phyloP scores from a whole-genome alignment of 2,329 filamentous ascomycete species.

The Claviceps purpurea region DNA sequence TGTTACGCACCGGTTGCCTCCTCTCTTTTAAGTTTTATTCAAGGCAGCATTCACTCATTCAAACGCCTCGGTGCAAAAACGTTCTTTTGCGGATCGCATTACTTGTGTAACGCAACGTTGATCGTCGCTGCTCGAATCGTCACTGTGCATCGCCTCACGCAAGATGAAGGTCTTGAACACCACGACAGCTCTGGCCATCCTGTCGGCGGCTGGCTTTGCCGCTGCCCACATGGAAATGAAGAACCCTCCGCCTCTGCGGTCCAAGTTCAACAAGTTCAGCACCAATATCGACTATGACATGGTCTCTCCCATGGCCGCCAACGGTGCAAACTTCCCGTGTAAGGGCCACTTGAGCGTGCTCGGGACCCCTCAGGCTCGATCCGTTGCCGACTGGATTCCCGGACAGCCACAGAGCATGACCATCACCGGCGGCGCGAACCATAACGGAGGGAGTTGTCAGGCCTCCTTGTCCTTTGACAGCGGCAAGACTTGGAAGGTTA shows the following conservation, averaged over 20 bases:
- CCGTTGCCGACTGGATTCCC: constrained; percentile 47
- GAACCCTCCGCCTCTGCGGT: constrained; percentile 37
- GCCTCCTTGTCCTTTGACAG: constrained; percentile 61
- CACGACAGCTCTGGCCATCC: constrained; percentile 22
- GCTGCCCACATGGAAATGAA: constrained; percentile 45
- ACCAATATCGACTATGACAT: constrained; percentile 55
- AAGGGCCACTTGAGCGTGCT: constrained; percentile 46
- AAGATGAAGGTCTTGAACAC: constrained; percentile 2
- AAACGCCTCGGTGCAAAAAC: neutral
- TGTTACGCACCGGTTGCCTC: neutral
- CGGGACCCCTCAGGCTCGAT: constrained; percentile 33
- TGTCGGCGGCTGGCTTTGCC: constrained; percentile 29
- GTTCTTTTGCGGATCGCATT: neutral
- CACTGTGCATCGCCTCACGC: too few species aligned
- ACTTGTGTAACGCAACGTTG: neutral
- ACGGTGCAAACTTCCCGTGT: constrained; percentile 60
- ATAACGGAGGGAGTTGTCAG: constrained; percentile 66
- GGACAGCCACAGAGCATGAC: constrained; percentile 51
- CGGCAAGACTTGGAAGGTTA: constrained; percentile 56
- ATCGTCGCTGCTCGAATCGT: neutral
- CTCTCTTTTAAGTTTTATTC: neutral
- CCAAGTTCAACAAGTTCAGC: constrained; percentile 37
- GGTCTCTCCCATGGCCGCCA: constrained; percentile 47
- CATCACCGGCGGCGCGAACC: constrained; percentile 47
- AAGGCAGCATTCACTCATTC: neutral